phyloP scores from a whole-genome alignment of 129 eudicot species.

The Rutidosis leptorrhynchoides region DNA sequence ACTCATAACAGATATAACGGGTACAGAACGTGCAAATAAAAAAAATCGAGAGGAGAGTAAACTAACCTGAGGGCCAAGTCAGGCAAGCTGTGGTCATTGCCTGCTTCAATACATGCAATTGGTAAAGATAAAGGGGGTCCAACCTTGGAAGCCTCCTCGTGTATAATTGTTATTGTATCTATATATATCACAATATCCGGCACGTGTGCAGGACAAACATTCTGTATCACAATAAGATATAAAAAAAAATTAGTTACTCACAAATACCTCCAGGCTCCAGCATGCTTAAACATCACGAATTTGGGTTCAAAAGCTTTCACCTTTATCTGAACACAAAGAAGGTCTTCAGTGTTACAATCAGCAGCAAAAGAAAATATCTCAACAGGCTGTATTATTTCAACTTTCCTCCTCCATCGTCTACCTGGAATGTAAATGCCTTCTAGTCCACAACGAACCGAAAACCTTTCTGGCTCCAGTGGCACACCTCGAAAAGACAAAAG shows the following conservation, averaged over 20 bases:
- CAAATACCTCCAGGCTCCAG: not conserved
- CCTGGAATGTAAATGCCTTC: conserved; percentile 95
- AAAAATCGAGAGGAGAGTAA: conserved; percentile 9
- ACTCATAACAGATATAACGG: conserved; percentile 1
- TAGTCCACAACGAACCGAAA: conserved; percentile 95
- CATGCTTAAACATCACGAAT: conserved; percentile 12
- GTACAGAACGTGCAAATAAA: not conserved
- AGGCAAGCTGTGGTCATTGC: conserved; percentile 72
- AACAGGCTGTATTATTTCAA: conserved; percentile 85
- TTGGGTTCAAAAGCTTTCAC: conserved; percentile 31
- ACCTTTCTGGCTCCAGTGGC: conserved; percentile 82
- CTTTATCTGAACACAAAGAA: conserved; percentile 94
- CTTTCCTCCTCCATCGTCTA: conserved; percentile 89
- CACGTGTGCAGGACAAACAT: conserved; percentile 70
- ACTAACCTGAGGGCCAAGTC: conserved; percentile 81
- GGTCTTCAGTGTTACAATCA: conserved; percentile 90
- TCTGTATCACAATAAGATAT: conserved; percentile 42
- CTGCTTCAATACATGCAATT: conserved; percentile 82
- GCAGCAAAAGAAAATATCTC: conserved; percentile 74
- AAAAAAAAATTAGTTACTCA: not conserved
- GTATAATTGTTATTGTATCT: conserved; percentile 86
- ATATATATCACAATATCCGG: conserved; percentile 81
- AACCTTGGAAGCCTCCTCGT: conserved; percentile 79
- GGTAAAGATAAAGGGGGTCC: conserved; percentile 80
- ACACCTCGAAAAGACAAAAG: conserved; percentile 90